Evolutionary conservation across 441 rosid genomes (phyloP), one percentile per base, ranked within the genome.

Genomic region (Populus hybrid): DNA sequence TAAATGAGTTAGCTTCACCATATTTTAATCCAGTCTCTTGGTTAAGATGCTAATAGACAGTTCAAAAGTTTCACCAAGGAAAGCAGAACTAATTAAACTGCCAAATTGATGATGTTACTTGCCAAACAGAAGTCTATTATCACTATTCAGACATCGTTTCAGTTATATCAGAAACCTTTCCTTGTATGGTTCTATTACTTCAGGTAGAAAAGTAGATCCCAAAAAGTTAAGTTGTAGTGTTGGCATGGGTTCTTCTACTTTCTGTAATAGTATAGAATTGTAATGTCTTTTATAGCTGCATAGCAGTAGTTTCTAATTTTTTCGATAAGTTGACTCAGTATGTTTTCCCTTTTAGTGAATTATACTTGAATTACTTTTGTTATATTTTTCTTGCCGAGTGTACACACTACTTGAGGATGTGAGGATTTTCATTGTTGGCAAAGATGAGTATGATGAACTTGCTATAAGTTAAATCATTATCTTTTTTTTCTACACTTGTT

Each of bases 381-480:
- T n/a, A 30, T 30, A 30, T n/a, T 16, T 3, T 35, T 42, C 40
- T 32, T 32, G 46, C 46, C 46, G 0, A 4, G 32, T 30, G 5
- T 30, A 50, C n/a, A 16, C 0, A 0, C 2, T 50, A n/a, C 59
- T 5, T 50, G 2, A 2, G 59, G 59, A 50, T 16, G n/a, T 50
- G n/a, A 50, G 2, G n/a, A 50, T 50, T 50, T 50, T 1, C 8
- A 50, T 5, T 50, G n/a, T 16, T 50, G 28, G 28, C 28, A 26
- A 26, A 26, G 73, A 34, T 84, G 97, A 90, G 77, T 95, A 95
- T 70, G 99, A 95, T 85, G 99, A 95, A 81, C 99, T 95, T 85
- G 97, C 97, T 90, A 96, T 91, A 84, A 90, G 97, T 82, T 72
- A 67, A 74, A 6, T 76, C 40, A 11, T 30, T 23, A 77, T 40